These are phyloP conservation scores for Dactylella cylindrospora DNA, from an alignment of 2,329 filamentous ascomycete species.

Conservation along the genomic window DNA sequence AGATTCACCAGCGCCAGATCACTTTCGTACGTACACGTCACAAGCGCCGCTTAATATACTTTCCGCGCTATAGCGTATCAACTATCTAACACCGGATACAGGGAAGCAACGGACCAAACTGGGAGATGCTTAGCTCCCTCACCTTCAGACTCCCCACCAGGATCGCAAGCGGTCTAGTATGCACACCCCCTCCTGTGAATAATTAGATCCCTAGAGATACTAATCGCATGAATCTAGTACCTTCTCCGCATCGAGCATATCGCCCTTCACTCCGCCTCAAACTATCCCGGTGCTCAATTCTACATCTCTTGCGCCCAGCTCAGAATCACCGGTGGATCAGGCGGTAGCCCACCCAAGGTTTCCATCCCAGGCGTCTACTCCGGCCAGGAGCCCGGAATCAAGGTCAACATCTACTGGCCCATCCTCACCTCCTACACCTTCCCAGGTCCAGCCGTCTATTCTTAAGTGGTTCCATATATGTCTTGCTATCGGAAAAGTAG, in stretches of 20 bases:
- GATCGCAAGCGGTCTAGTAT: constrained; percentile 51
- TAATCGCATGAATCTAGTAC: constrained; percentile 46
- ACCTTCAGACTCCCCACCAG: constrained; percentile 55
- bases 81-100: constrained; percentile 56
- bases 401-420: constrained; percentile 47
- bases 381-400: constrained; percentile 45
- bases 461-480: constrained; percentile 19
- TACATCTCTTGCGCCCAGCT: constrained; percentile 54
- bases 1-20: constrained; percentile 47
- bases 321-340: constrained; percentile 53
- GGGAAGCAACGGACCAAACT: constrained; percentile 50
- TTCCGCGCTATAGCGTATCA: not conserved
- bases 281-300: constrained; percentile 51
- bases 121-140: constrained; percentile 49
- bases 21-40: constrained; percentile 16
- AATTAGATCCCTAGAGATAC: not conserved
- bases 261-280: constrained; percentile 51
- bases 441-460: constrained; percentile 46
- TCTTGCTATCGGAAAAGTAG: not conserved
- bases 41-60: not conserved
- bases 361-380: constrained; percentile 54
- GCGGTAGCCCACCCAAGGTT: constrained; percentile 51
- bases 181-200: not conserved
- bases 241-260: constrained; percentile 53
- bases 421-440: constrained; percentile 43